Conservation (phyloP, 306 rosid genomes). For the Quercus agrifolia region DNA sequence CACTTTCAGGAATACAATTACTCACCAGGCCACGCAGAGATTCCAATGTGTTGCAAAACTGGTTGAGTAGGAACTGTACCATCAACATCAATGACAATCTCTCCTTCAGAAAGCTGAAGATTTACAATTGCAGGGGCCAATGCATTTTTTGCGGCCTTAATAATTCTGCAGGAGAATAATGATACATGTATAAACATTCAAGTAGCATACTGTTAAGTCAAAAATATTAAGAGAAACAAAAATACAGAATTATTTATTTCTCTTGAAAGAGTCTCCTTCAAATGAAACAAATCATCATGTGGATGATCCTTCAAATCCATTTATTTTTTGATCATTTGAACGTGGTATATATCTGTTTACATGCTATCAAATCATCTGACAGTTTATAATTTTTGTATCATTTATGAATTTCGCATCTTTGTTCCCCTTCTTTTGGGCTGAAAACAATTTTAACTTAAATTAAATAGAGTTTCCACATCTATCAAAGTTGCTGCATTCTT, state of each 20-base stretch:
- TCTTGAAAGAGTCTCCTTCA: neutral
- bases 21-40: slow-evolving; percentile 92
- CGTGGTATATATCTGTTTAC: neutral
- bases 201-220: neutral
- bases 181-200: slow-evolving; percentile 9
- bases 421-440: neutral
- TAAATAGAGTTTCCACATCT: neutral
- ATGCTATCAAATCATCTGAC: neutral
- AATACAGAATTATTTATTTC: neutral
- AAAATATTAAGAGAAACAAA: neutral
- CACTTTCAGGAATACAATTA: slow-evolving; percentile 15
- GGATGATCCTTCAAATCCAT: neutral
- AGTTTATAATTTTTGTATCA: neutral
- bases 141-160: slow-evolving; percentile 58
- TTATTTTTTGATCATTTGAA: neutral
- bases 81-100: slow-evolving; percentile 81
- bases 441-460: neutral
- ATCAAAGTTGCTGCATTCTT: too few relatives aligned
- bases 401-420: neutral
- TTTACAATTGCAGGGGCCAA: slow-evolving; percentile 46
- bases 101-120: slow-evolving; percentile 72
- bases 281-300: neutral
- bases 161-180: slow-evolving; percentile 49
- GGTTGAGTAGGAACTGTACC: slow-evolving; percentile 93
- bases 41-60: slow-evolving; percentile 89